Percentiles rank a stretch among this genome's conserved stretches.
Evolutionary conservation across 208 protist genomes (phyloP).

Genomic region (Trichomonas gallinae): DNA sequence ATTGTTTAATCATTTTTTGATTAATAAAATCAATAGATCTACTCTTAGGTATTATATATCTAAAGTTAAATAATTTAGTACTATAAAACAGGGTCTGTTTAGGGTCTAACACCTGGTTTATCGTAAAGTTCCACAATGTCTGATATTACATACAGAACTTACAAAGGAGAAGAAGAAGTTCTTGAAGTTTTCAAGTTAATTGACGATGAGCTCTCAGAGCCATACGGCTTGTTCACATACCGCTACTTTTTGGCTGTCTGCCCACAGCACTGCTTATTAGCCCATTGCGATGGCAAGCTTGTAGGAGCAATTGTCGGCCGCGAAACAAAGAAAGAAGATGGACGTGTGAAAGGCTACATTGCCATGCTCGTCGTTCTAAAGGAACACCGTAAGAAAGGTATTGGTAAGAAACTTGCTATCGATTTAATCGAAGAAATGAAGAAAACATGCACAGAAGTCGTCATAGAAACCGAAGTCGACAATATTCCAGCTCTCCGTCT

Average conservation of each 20-base stretch:
- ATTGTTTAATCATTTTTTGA: too few relatives aligned
- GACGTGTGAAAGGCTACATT: neutral
- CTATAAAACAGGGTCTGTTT: neutral
- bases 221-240: constrained; percentile 21
- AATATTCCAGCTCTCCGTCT: neutral
- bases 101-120: neutral
- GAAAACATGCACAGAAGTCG: neutral
- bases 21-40: too few relatives aligned
- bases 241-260: neutral
- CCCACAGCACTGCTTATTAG: neutral
- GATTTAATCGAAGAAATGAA: neutral
- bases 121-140: neutral
- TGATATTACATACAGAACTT: neutral
- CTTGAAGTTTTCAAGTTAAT: neutral
- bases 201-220: neutral
- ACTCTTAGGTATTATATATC: too few relatives aligned
- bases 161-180: constrained; percentile 26
- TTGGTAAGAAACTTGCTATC: neutral
- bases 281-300: neutral
- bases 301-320: neutral
- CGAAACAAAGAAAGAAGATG: neutral
- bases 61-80: too few relatives aligned
- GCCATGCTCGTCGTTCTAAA: constrained; percentile 20
- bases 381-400: neutral
- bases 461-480: constrained; percentile 1